Evolutionary conservation across 192 early-diverging fungal genomes (phyloP).

Genomic region (Gonapodya sp.): DNA sequence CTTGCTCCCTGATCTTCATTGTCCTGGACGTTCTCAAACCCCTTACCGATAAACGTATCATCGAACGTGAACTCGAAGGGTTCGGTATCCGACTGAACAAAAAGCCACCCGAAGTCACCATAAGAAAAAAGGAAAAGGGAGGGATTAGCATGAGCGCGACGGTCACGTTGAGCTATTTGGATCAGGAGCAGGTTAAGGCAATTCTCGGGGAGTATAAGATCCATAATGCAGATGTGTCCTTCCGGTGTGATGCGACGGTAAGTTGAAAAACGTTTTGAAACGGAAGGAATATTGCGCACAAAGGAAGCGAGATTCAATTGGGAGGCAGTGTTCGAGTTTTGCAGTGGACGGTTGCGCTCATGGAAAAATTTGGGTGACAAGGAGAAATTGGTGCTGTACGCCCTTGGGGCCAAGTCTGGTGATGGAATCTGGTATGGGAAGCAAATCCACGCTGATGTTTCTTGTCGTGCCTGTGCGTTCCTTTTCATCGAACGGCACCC

Average conservation of each 20-base stretch:
- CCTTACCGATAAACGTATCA: slow-evolving; percentile 83
- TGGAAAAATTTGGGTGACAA: too few species aligned
- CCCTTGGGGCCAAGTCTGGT: too few species aligned
- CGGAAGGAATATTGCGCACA: too few species aligned
- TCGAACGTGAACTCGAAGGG: slow-evolving; percentile 94
- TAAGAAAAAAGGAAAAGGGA: slow-evolving; percentile 98
- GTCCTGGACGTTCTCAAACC: slow-evolving; percentile 96
- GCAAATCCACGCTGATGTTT: too few species aligned
- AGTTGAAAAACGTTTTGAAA: neutral
- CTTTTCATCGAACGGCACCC: too few species aligned
- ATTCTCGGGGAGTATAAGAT: slow-evolving; percentile 91
- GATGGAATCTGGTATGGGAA: too few species aligned
- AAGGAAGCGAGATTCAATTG: too few species aligned
- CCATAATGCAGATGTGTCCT: slow-evolving; percentile 89
- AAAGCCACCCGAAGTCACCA: slow-evolving; percentile 86
- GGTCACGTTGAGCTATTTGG: slow-evolving; percentile 77
- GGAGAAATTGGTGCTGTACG: too few species aligned
- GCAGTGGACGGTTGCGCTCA: too few species aligned
- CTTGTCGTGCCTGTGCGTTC: too few species aligned
- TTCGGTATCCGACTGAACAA: slow-evolving; percentile 97
- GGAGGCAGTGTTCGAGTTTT: too few species aligned
- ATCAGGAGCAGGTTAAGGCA: slow-evolving; percentile 84
- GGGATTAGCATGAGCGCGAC: slow-evolving; percentile 92
- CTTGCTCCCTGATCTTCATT: slow-evolving; percentile 93
- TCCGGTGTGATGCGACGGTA: slow-evolving; percentile 85